A percentile compares a stretch with the other conserved stretches of the same genome.
phyloP scores from a whole-genome alignment of 306 rosid genomes.

The Dalbergia cultrata region DNA sequence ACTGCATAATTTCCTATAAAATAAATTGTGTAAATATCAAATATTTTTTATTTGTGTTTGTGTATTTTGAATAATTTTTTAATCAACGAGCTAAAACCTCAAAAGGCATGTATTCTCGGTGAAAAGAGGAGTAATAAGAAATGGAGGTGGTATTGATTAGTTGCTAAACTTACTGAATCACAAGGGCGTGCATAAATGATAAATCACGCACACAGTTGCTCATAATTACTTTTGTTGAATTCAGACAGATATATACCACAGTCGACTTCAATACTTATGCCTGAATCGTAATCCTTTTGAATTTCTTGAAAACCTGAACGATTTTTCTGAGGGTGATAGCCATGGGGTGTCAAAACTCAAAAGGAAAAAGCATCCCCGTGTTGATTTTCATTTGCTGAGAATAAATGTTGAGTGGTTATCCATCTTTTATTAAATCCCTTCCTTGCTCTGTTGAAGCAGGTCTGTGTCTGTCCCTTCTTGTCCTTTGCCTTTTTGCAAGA shows the following conservation, averaged over 20 bases:
- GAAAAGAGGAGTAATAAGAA: too few relatives aligned
- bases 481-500: slow-evolving; percentile 26
- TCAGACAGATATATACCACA: background rate
- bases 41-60: too few relatives aligned
- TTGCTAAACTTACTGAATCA: background rate
- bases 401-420: slow-evolving; percentile 11
- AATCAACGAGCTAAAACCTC: too few relatives aligned
- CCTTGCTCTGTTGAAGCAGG: slow-evolving; percentile 25
- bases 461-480: slow-evolving; percentile 7
- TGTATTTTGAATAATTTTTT: too few relatives aligned
- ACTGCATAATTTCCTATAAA: too few relatives aligned
- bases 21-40: too few relatives aligned
- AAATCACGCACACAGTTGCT: background rate
- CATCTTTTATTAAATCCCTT: slow-evolving; percentile 17
- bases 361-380: background rate
- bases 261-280: background rate
- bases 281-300: background rate
- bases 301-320: background rate
- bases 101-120: too few relatives aligned
- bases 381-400: background rate
- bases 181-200: background rate
- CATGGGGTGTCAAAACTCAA: background rate
- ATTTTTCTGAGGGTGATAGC: background rate
- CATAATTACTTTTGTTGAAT: background rate
- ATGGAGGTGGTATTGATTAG: background rate